Conservation (phyloP, 2,329 filamentous ascomycete genomes). For the Fusarium sp. region DNA sequence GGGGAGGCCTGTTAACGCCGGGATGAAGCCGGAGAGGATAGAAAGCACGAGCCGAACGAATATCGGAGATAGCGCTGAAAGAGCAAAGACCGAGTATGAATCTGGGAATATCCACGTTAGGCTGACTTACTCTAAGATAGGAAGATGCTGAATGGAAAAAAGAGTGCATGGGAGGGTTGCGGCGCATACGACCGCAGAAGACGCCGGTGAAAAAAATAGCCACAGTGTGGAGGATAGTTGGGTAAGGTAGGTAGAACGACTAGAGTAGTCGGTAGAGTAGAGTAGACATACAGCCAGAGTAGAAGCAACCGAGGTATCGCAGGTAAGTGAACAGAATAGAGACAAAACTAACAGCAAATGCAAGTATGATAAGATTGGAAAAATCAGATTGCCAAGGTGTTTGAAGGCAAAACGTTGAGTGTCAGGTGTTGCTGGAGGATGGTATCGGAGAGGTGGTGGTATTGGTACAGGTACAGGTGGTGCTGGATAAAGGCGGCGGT, state of each 20-base stretch:
- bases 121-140: conserved; percentile 30
- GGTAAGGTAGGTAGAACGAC: conserved; percentile 12
- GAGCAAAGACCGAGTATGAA: conserved; percentile 38
- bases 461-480: conserved; percentile 3
- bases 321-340: conserved; percentile 6
- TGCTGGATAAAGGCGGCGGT: conserved; percentile 13
- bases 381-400: conserved; percentile 44
- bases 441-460: conserved; percentile 12
- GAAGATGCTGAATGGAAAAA: conserved; percentile 25
- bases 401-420: conserved; percentile 42
- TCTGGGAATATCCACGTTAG: conserved; percentile 46
- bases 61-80: conserved; percentile 45
- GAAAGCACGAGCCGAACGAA: conserved; percentile 37
- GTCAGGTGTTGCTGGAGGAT: conserved; percentile 21
- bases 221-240: conserved; percentile 26
- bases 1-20: conserved; percentile 44
- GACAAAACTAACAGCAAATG: conserved; percentile 35
- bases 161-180: conserved; percentile 32
- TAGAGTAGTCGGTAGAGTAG: conserved; percentile 1
- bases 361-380: conserved; percentile 33
- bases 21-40: conserved; percentile 42
- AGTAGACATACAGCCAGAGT: conserved; percentile 22
- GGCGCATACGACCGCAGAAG: conserved; percentile 42
- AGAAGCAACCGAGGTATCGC: conserved; percentile 13
- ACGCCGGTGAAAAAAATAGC: conserved; percentile 33